Evolutionary conservation across 2,329 filamentous ascomycete genomes (phyloP).

Genomic region (Catunica adiposa): DNA sequence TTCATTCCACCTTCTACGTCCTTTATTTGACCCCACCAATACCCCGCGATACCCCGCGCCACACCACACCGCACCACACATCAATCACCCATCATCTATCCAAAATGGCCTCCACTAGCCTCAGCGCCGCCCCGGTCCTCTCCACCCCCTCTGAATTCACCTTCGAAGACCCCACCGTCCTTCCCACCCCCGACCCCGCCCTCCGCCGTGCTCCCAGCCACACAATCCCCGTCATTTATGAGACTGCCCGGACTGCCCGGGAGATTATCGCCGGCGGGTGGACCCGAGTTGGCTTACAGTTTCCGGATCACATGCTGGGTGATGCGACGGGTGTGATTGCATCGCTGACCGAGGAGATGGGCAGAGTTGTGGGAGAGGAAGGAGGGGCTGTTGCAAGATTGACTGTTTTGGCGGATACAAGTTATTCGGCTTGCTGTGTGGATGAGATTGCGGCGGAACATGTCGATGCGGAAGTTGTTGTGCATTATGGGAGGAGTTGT

Average conservation of each 20-base stretch:
- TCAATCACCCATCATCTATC: background rate
- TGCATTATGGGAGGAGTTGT: slow-evolving; percentile 88
- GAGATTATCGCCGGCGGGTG: slow-evolving; percentile 61
- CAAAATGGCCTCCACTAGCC: background rate
- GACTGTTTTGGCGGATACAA: slow-evolving; percentile 85
- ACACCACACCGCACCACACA: background rate
- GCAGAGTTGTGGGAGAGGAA: background rate
- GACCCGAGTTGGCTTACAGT: slow-evolving; percentile 74
- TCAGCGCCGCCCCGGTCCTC: slow-evolving; percentile 37
- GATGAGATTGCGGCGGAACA: slow-evolving; percentile 96
- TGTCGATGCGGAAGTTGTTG: slow-evolving; percentile 72
- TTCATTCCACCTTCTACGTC: no score
- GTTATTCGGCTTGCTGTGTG: slow-evolving; percentile 91
- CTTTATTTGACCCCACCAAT: no score
- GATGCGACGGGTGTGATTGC: slow-evolving; percentile 72
- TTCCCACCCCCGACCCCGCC: slow-evolving; percentile 20
- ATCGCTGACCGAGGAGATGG: slow-evolving; percentile 22
- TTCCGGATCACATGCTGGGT: slow-evolving; percentile 79
- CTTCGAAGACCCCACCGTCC: slow-evolving; percentile 34
- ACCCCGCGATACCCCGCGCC: no score
- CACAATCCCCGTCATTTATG: slow-evolving; percentile 55
- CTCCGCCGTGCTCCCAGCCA: slow-evolving; percentile 35
- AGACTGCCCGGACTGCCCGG: slow-evolving; percentile 60
- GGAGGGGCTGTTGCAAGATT: slow-evolving; percentile 28
- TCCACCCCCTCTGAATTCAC: slow-evolving; percentile 47